Evolutionary conservation across 208 protist species (phyloP).

Genomic region (Leptomonas seymouri): DNA sequence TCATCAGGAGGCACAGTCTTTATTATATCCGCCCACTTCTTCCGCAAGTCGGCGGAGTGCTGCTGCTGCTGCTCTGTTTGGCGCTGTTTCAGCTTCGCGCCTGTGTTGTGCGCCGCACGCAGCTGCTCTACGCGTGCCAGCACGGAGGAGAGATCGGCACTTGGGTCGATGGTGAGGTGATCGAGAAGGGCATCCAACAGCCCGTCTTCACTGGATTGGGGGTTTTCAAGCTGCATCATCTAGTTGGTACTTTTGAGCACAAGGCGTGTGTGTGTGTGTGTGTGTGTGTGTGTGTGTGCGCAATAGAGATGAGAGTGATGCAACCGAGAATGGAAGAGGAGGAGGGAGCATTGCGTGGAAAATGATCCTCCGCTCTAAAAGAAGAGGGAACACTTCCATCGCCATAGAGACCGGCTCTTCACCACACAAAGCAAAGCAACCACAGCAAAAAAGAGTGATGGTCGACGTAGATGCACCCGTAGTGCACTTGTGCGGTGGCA

Average conservation of each 20-base stretch:
- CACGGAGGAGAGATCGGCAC: constrained; percentile 10
- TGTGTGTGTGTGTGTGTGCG: no score
- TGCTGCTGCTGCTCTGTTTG: constrained; percentile 16
- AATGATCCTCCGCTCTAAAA: no score
- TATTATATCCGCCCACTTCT: constrained; percentile 11
- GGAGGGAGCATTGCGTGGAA: no score
- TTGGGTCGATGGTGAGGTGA: constrained; percentile 23
- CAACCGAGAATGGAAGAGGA: no score
- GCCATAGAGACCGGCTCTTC: no score
- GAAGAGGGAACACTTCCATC: no score
- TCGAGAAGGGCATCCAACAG: constrained; percentile 31
- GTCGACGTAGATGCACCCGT: no score
- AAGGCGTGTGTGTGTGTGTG: no score
- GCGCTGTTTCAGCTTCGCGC: constrained; percentile 10
- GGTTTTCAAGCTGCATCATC: constrained; percentile 1
- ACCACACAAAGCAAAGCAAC: no score
- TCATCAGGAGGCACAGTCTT: neutral
- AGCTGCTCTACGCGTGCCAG: constrained; percentile 7
- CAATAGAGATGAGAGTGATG: no score
- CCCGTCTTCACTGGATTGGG: constrained; percentile 2
- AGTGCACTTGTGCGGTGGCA: no score
- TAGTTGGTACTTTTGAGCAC: neutral
- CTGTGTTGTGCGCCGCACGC: constrained; percentile 9
- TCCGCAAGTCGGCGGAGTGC: constrained; percentile 12
- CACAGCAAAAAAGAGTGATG: no score